A percentile compares a stretch with the other conserved stretches of the same genome.
phyloP scores from a whole-genome alignment of 2,329 filamentous ascomycete species.

The Coleophoma crateriformis region DNA sequence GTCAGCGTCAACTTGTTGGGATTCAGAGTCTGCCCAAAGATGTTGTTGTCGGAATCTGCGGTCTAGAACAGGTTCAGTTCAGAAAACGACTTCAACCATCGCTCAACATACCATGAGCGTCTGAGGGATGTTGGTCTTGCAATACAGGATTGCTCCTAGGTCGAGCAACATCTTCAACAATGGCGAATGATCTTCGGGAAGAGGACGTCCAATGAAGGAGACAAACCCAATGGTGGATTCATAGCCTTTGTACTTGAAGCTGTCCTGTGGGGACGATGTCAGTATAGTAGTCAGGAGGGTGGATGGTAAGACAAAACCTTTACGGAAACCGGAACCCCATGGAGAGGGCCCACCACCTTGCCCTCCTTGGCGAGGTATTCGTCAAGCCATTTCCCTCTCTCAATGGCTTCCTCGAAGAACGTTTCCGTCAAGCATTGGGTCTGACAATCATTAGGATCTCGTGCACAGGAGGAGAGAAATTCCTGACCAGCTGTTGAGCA shows the following conservation, averaged over 20 bases:
- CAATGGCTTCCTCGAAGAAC: conserved; percentile 2
- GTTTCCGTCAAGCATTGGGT: conserved; percentile 1
- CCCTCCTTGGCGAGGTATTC: conserved; percentile 1
- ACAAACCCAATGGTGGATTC: conserved; percentile 79
- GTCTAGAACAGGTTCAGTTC: conserved; percentile 3
- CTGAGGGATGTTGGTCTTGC: conserved; percentile 83
- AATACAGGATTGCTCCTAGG: conserved; percentile 79
- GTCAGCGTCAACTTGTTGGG: conserved; percentile 74
- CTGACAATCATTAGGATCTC: not conserved
- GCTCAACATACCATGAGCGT: conserved; percentile 37
- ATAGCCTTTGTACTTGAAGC: conserved; percentile 73
- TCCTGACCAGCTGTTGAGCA: conserved; percentile 45
- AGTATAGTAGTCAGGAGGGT: too few relatives aligned
- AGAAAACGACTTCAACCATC: not conserved
- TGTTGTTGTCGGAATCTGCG: conserved; percentile 35
- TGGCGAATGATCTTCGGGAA: conserved; percentile 58
- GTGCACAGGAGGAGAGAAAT: too few relatives aligned
- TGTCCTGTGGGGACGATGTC: conserved; percentile 27
- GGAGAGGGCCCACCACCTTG: conserved; percentile 25
- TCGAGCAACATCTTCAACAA: conserved; percentile 73
- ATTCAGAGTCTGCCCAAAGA: conserved; percentile 77
- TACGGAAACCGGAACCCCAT: conserved; percentile 11
- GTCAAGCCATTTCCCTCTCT: conserved; percentile 1
- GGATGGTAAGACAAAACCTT: conserved; percentile 2
- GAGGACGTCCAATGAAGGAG: conserved; percentile 55